Conservation (phyloP, 768 basidiomycete species). For the Auricularia sp. region DNA sequence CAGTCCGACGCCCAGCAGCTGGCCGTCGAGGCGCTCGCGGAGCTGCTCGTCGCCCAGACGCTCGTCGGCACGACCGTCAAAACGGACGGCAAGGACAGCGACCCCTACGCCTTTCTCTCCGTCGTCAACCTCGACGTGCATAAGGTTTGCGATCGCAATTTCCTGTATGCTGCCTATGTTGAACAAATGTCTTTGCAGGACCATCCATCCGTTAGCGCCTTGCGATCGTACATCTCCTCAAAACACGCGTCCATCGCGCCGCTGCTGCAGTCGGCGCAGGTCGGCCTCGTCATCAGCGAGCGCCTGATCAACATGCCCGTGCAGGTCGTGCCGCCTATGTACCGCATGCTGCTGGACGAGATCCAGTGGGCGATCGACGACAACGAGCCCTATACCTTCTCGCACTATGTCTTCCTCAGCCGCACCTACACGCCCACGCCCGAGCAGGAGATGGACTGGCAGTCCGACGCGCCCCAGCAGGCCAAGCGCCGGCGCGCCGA, state of each 20-base stretch:
- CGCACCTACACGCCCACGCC: constrained; percentile 66
- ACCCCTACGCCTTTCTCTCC: constrained; percentile 82
- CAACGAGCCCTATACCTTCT: constrained; percentile 61
- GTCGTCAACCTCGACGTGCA: constrained; percentile 70
- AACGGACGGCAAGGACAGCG: constrained; percentile 80
- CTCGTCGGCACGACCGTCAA: constrained; percentile 83
- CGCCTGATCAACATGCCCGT: constrained; percentile 93
- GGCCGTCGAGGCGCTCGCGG: constrained; percentile 62
- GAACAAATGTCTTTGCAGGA: constrained; percentile 34
- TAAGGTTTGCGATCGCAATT: constrained; percentile 33
- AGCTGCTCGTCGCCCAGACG: constrained; percentile 62
- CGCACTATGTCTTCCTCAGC: constrained; percentile 67
- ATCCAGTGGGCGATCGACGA: constrained; percentile 61
- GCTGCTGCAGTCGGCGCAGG: constrained; percentile 31
- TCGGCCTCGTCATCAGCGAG: constrained; percentile 82
- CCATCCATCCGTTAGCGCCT: constrained; percentile 57
- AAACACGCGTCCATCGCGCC: constrained; percentile 41
- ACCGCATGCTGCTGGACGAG: constrained; percentile 78
- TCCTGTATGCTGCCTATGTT: constrained; percentile 3
- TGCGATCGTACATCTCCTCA: constrained; percentile 59
- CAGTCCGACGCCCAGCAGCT: constrained; percentile 64
- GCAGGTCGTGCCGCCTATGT: constrained; percentile 87
- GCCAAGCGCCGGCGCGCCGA: constrained; percentile 30
- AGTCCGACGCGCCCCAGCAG: constrained; percentile 23
- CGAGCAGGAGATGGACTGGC: constrained; percentile 54